Conservation (phyloP, 1,139 yeast species). For the Saccharomyces hybrid region DNA sequence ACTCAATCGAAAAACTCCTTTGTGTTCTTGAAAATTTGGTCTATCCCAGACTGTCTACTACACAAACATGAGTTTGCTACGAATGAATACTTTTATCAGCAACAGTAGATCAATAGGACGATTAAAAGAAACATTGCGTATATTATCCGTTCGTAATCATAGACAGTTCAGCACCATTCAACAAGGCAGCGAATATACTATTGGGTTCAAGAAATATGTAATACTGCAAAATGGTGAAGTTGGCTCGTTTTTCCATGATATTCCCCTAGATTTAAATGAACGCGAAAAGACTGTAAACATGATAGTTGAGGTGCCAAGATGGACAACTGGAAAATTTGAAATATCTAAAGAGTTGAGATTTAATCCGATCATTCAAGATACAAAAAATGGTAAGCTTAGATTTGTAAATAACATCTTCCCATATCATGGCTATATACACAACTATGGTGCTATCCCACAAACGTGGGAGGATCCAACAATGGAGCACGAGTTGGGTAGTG, state of each 20-base stretch:
- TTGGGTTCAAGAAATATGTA: conserved; percentile 39
- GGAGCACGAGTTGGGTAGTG: conserved; percentile 27
- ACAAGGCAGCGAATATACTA: conserved; percentile 39
- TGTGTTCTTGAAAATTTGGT: neutral
- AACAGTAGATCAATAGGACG: neutral
- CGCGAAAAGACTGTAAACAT: conserved; percentile 65
- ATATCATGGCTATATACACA: conserved; percentile 91
- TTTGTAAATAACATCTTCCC: conserved; percentile 92
- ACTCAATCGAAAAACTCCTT: neutral
- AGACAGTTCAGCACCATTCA: conserved; percentile 23
- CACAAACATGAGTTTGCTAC: neutral
- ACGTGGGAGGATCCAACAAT: conserved; percentile 79
- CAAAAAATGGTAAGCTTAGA: conserved; percentile 81
- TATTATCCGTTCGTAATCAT: neutral
- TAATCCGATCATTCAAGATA: conserved; percentile 91
- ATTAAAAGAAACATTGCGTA: neutral
- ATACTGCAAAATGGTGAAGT: conserved; percentile 39
- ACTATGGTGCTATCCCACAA: conserved; percentile 98
- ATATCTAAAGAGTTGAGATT: conserved; percentile 64
- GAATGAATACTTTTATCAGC: neutral
- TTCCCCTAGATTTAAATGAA: conserved; percentile 66
- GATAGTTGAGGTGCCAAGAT: conserved; percentile 92
- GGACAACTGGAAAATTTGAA: conserved; percentile 93
- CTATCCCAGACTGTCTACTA: neutral
- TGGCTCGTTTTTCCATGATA: conserved; percentile 85